Conservation (phyloP, 2,329 filamentous ascomycete genomes). For the Penicillium sp. region DNA sequence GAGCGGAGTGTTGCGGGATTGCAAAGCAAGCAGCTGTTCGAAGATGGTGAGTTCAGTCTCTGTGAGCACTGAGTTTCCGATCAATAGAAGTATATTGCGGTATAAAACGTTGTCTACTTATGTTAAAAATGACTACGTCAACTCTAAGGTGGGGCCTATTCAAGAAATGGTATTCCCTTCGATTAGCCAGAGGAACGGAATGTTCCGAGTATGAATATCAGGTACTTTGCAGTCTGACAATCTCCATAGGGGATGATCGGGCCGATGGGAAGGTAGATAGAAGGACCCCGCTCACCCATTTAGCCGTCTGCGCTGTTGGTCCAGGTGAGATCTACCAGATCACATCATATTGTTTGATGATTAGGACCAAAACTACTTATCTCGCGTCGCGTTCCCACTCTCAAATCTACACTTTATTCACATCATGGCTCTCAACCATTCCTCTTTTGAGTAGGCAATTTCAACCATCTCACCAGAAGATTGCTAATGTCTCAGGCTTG, state of each 20-base stretch:
- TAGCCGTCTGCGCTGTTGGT: background rate
- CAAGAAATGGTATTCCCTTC: too few species aligned
- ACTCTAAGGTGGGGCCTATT: too few species aligned
- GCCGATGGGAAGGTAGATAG: too few species aligned
- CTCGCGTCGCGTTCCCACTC: background rate
- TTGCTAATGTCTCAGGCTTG: background rate
- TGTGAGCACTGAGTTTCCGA: conserved; percentile 15
- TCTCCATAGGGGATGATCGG: too few species aligned
- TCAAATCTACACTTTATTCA: background rate
- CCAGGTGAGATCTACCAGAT: background rate
- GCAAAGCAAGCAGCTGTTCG: conserved; percentile 14
- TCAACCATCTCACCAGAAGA: background rate
- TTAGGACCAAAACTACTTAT: background rate
- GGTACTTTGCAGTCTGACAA: too few species aligned
- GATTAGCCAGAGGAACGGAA: too few species aligned
- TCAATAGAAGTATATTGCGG: too few species aligned
- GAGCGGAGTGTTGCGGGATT: conserved; percentile 29
- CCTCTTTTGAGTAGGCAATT: background rate
- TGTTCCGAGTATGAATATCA: too few species aligned
- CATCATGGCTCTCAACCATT: conserved; percentile 1
- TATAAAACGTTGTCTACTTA: too few species aligned
- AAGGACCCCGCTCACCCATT: background rate
- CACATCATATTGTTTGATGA: background rate
- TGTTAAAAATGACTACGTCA: too few species aligned
- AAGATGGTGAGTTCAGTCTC: conserved; percentile 11